These are phyloP conservation scores for Sideroxylon spinosum DNA, from an alignment of 179 eudicot species.

Conservation along the genomic window DNA sequence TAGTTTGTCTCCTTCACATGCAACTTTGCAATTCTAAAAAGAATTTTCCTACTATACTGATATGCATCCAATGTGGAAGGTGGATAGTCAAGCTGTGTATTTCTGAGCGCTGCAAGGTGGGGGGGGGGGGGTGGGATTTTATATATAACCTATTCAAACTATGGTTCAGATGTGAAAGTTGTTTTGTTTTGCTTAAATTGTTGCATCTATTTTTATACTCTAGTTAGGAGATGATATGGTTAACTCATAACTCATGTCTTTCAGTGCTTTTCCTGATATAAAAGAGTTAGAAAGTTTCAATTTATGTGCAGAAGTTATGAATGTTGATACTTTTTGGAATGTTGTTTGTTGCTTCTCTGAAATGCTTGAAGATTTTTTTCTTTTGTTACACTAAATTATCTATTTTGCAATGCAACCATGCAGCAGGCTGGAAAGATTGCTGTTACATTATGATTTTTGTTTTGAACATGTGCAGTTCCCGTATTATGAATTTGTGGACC, in stretches of 20 bases:
- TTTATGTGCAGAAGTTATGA: slow-evolving; percentile 1
- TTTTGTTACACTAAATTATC: slow-evolving; percentile 1
- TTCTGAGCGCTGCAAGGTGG: slow-evolving; percentile 5
- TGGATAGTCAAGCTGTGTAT: not conserved
- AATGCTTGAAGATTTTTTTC: not conserved
- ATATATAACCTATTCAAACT: not conserved
- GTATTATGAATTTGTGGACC: slow-evolving; percentile 84
- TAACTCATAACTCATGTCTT: not conserved
- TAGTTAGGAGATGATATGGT: not conserved
- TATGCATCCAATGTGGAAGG: not conserved
- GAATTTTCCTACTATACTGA: not conserved
- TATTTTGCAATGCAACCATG: not conserved
- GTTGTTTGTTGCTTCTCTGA: not conserved
- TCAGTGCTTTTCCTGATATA: not conserved
- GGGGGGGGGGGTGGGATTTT: not conserved
- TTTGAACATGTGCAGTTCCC: slow-evolving; percentile 73
- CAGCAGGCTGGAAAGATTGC: not conserved
- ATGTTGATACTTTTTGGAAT: not conserved
- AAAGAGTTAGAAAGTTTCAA: not conserved
- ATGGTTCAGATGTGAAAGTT: not conserved
- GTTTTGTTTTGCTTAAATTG: not conserved
- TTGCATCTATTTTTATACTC: not conserved
- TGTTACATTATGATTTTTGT: not conserved
- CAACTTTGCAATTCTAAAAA: not conserved
- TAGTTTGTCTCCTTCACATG: not conserved